Conservation (phyloP, 2,329 filamentous ascomycete species). For the Fusarium annulatum region DNA sequence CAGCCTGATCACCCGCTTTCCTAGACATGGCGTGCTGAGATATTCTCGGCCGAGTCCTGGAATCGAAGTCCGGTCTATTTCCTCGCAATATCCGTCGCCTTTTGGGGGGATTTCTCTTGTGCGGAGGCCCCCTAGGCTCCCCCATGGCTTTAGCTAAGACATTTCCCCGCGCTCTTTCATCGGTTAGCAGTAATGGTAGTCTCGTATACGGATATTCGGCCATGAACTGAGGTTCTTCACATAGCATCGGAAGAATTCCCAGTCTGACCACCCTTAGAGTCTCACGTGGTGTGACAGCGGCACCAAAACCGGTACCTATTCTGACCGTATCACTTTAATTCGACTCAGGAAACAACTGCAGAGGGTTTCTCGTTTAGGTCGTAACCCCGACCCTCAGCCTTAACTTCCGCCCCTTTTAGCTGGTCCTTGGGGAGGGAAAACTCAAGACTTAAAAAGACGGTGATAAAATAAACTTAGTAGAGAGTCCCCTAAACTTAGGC, state of each 20-base stretch:
- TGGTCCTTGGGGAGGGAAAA: background rate
- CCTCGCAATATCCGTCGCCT: slow-evolving; percentile 23
- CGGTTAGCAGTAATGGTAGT: background rate
- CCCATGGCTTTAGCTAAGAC: background rate
- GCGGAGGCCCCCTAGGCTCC: background rate
- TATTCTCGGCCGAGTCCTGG: slow-evolving; percentile 30
- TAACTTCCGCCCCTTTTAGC: background rate
- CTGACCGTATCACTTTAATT: background rate
- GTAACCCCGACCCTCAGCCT: background rate
- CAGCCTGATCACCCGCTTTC: background rate
- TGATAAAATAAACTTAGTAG: background rate
- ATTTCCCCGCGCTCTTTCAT: background rate
- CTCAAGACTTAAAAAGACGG: background rate
- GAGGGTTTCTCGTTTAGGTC: background rate
- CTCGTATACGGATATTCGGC: background rate
- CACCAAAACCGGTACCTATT: background rate
- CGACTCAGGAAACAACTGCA: background rate
- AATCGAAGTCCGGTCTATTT: slow-evolving; percentile 12
- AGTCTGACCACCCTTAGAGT: background rate
- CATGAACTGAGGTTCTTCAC: background rate
- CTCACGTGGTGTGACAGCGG: background rate
- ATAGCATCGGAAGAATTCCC: background rate
- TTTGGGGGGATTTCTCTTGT: slow-evolving; percentile 5
- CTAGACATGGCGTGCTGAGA: background rate
- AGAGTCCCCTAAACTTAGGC: background rate